A percentile compares a stretch with the other conserved stretches of the same genome.
phyloP scores from a whole-genome alignment of 2,329 filamentous ascomycete species.

The Capronia epimyces region DNA sequence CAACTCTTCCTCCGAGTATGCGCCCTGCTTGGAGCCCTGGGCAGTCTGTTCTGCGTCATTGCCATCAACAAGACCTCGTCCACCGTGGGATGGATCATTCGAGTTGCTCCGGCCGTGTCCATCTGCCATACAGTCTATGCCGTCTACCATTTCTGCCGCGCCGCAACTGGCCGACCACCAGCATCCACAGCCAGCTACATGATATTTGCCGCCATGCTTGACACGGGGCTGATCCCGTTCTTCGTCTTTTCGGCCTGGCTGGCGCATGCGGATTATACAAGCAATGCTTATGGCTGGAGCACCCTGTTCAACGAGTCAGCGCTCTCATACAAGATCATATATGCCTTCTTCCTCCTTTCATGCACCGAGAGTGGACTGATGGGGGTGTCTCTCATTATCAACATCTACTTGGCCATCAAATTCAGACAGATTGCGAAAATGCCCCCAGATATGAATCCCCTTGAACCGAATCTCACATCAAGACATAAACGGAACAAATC shows the following conservation, averaged over 20 bases:
- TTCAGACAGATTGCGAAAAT: constrained; percentile 78
- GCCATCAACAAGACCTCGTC: constrained; percentile 64
- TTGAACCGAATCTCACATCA: constrained; percentile 73
- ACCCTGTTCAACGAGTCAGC: constrained; percentile 58
- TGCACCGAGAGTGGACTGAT: constrained; percentile 63
- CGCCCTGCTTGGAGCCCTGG: constrained; percentile 63
- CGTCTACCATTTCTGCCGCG: constrained; percentile 71
- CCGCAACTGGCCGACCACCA: constrained; percentile 65
- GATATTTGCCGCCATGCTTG: constrained; percentile 70
- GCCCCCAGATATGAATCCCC: constrained; percentile 91
- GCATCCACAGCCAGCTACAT: constrained; percentile 84
- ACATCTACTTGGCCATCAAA: constrained; percentile 67
- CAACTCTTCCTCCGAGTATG: constrained; percentile 65
- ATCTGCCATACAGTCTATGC: constrained; percentile 68
- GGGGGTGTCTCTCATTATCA: constrained; percentile 62
- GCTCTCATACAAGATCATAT: constrained; percentile 56
- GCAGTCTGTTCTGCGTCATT: constrained; percentile 69
- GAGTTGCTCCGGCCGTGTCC: constrained; percentile 68
- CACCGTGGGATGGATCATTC: constrained; percentile 67
- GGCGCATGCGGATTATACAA: constrained; percentile 48
- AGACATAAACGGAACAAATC: constrained; percentile 71
- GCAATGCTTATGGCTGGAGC: constrained; percentile 53
- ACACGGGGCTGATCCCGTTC: constrained; percentile 61
- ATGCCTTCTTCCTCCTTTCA: constrained; percentile 63
- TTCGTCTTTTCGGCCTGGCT: constrained; percentile 56